Evolutionary conservation across 805 yeast genomes (phyloP).

Genomic region (Ogataea paraovalis): DNA sequence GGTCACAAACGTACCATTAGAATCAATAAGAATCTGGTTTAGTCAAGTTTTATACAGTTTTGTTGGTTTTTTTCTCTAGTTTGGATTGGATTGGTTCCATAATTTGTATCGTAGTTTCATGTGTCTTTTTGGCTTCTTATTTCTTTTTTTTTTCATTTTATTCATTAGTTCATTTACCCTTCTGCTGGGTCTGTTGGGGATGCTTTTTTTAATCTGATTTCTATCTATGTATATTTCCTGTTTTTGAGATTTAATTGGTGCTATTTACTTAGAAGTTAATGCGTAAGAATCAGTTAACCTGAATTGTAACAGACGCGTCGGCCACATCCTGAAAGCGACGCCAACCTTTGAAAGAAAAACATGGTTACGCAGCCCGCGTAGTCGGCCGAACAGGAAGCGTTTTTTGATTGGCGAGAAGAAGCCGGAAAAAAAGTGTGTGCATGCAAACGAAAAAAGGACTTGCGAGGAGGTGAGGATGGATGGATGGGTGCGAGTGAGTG

Average conservation of each 20-base stretch:
- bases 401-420: slow-evolving; percentile 17
- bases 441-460: not conserved
- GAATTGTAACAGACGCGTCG: too few relatives aligned
- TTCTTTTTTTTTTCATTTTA: not conserved
- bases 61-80: not conserved
- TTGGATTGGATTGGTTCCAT: not conserved
- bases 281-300: too few relatives aligned
- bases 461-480: not conserved
- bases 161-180: too few relatives aligned
- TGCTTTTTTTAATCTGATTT: too few relatives aligned
- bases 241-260: too few relatives aligned
- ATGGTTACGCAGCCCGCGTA: slow-evolving; percentile 1
- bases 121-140: not conserved
- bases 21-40: slow-evolving; percentile 12
- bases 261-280: too few relatives aligned
- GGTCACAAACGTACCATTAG: slow-evolving; percentile 61
- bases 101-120: not conserved
- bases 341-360: too few relatives aligned
- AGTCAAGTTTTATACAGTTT: not conserved
- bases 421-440: not conserved
- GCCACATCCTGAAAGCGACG: not conserved
- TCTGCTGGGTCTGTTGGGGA: not conserved
- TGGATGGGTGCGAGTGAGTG: not conserved
- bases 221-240: too few relatives aligned
- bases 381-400: not conserved